Base-by-base conservation (phyloP, 331 rosid species). In the Rhamnella rubrinervis region DNA sequence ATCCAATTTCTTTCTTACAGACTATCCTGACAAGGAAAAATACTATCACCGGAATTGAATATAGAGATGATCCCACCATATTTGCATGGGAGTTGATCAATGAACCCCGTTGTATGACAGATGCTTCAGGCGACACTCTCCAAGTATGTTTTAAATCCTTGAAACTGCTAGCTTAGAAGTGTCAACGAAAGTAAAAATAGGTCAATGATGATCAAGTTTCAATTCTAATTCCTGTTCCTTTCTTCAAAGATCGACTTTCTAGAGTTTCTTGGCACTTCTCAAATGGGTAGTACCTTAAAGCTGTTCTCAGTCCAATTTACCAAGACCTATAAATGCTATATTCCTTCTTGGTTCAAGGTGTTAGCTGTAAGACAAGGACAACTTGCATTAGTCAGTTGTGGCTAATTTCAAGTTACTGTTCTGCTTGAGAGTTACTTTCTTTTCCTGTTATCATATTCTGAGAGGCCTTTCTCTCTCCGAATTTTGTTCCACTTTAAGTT, bases 31-130 rank as follows among this genome's bases (percentile, higher is more conserved):
- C 93, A 37, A 86, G 99, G 84, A 95, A 82, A 79, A 95, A 95
- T 77, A 80, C 93, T 19, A 63, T 91, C 73, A 95, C 85, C 20
- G 87, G 97, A 71, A 78, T 95, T 62, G 88, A 89, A 77, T 95
- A 95, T 78, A 78, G 97, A 84, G 78, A 95, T 68, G 99, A 95
- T 63, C 97, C 97, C 56, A 83, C 96, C 81, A 91, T 95, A 75
- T 95, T 95, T 55, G 99, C 75, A 21, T 95, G 99, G 99, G 99
- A 95, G 83, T 85, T 95, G 85, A 95, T 95, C 53, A 95, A 95
- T 20, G 99, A 95, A 77, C 99, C 99, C 19, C 97, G 99, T 67
- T 91, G 99, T 89, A 79, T 85, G 72, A 76, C 93, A 63, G 99
- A 95, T 83, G 83, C 93, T 77, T 95, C 99, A 50, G 99, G 96